Base-by-base conservation (phyloP, 495 filamentous ascomycete species). In the Hypoxylon fuscum region DNA sequence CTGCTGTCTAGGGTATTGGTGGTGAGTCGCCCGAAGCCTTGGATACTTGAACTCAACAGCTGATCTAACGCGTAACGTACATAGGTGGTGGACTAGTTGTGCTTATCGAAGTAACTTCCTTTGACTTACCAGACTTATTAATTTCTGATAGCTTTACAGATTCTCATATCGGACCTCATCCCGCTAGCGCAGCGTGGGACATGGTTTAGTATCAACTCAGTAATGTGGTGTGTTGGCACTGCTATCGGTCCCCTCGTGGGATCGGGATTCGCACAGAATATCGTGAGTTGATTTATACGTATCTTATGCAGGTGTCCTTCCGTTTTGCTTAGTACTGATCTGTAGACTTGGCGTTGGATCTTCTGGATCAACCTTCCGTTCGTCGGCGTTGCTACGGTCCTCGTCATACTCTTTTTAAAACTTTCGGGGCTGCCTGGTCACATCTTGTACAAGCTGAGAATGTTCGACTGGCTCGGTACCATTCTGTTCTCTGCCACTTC, bases 171-270 rank as follows among this genome's bases (percentile, higher is more conserved):
- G 0, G 88, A 91, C 59, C 71, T 90, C 3, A 83, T 85, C 27
- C 83, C 84, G 10, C 71, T 87, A 8, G 55, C 77, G 0, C 67
- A 77, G 46, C 74, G 84, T 41, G 82, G 81, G 2, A 74, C 76
- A 40, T 83, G 72, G 66, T 73, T 79, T 65, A 72, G 73, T 32
- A 45, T 78, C 21, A 42, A 80, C 22, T 71, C 66, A 20, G 78
- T 72, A 8, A 86, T 86, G 80, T 87, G 86, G 86, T 81, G 84
- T 29, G 44, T 92, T 15, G 90, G 89, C 0, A 86, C 83, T 0
- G 87, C 90, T 0, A 76, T 77, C 2, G 89, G 90, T 1, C 90
- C 90, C 2, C 73, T 92, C 34, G 72, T 91, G 8, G 89, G 87
- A 31, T 88, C 88, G 15, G 87, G 80, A 0, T 90, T 91, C 57